Base-by-base conservation (phyloP, 345 rosid genomes). In the Limnanthes douglasii region DNA sequence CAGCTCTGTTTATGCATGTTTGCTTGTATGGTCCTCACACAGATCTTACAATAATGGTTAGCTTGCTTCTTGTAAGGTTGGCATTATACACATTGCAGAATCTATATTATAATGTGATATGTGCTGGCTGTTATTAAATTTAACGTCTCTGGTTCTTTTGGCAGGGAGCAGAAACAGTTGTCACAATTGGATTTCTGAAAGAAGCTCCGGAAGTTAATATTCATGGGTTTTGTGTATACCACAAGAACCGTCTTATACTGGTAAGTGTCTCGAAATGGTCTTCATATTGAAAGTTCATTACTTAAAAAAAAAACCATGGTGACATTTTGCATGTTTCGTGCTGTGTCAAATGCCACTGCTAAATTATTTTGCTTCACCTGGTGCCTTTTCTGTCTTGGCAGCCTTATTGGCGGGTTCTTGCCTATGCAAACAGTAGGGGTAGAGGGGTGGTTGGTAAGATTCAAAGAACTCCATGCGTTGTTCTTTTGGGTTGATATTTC, bases 361-460 rank as follows among this genome's bases (percentile, higher is more conserved):
- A n/a, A n/a, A 8, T 5, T 2, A 18, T 27, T 3, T 17, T 16
- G 7, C 21, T n/a, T n/a, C n/a, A n/a, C n/a, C n/a, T n/a, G n/a
- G 24, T n/a, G n/a, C n/a, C n/a, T 2, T 22, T 13, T 18, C 14
- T n/a, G 5, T 25, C 18, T n/a, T n/a, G n/a, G 44, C 44, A 55
- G 61, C 61, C 61, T 12, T 55, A 41, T 55, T 55, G 45, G 49
- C 10, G 11, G 16, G 54, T 19, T 6, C 23, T 40, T 20, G 34
- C 19, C 25, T 24, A 15, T 29, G 22, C 46, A 7, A 4, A 8
- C 38, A 15, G 39, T 25, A 2, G 0, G 4, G 52, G 62, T 13
- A 50, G 52, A 23, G 57, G 57, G 19, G 43, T 57, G 27, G 62
- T 39, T 16, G 56, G 62, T 57, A 48, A 44, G 62, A 20, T n/a